These are phyloP conservation scores for Irpex sp. DNA, from an alignment of 1,284 basidiomycete species.

Conservation along the genomic window DNA sequence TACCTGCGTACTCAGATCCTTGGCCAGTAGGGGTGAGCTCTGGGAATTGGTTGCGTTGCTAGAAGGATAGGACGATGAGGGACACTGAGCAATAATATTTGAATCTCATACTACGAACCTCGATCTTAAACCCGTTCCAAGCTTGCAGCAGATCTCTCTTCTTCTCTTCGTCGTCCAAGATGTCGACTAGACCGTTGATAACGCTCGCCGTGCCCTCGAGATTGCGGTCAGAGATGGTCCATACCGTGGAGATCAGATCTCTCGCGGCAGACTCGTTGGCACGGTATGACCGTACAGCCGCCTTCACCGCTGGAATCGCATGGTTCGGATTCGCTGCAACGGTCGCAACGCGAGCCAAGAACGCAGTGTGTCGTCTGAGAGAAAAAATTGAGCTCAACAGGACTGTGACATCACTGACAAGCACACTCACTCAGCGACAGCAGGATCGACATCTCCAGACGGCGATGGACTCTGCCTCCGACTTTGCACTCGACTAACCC, in stretches of 20 bases:
- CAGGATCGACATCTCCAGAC: conserved; percentile 48
- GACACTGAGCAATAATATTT: background rate
- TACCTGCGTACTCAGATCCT: conserved; percentile 70
- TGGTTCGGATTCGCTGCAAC: conserved; percentile 69
- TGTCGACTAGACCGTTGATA: conserved; percentile 74
- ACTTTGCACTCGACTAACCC: conserved; percentile 29
- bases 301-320: conserved; percentile 75
- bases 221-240: conserved; percentile 79
- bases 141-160: conserved; percentile 68
- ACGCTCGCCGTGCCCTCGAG: conserved; percentile 76
- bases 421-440: conserved; percentile 47
- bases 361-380: conserved; percentile 62
- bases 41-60: conserved; percentile 85
- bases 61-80: background rate
- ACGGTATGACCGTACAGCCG: conserved; percentile 79
- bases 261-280: conserved; percentile 76
- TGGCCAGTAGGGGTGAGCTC: conserved; percentile 63
- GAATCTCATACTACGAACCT: conserved; percentile 42
- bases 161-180: conserved; percentile 87
- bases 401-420: background rate
- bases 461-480: conserved; percentile 42
- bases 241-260: conserved; percentile 86
- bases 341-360: conserved; percentile 66
- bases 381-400: background rate
- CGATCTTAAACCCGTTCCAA: conserved; percentile 83